phyloP scores from a whole-genome alignment of 2,329 filamentous ascomycete species.

The Xylariaceae sp. region DNA sequence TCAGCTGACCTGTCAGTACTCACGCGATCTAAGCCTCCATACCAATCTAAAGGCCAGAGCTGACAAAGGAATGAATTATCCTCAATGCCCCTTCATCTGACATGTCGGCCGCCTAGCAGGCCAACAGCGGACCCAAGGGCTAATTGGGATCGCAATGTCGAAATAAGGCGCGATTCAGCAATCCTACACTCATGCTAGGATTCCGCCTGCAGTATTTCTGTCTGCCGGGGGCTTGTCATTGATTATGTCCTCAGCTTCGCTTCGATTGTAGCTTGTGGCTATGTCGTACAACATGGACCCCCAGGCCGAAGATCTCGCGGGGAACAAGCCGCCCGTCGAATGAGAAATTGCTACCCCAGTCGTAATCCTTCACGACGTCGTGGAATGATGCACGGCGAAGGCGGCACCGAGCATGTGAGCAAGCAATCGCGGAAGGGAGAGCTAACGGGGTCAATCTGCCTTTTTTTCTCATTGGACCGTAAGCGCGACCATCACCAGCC shows the following conservation, averaged over 20 bases:
- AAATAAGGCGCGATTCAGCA: neutral
- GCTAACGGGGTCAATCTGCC: neutral
- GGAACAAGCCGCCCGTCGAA: neutral
- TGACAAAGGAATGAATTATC: too few species aligned
- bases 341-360: neutral
- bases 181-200: too few species aligned
- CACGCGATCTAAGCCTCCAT: too few species aligned
- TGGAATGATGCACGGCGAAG: neutral
- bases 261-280: slow-evolving; percentile 7
- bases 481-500: too few species aligned
- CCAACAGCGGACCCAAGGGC: neutral
- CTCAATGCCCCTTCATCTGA: neutral
- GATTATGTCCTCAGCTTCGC: neutral
- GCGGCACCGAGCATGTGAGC: neutral
- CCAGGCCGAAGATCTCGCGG: neutral
- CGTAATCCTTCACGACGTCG: neutral
- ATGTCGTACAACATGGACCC: slow-evolving; percentile 4
- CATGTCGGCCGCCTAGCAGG: neutral
- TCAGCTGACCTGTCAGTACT: too few species aligned
- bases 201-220: too few species aligned
- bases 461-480: neutral
- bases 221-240: neutral
- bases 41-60: too few species aligned
- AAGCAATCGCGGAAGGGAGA: too few species aligned
- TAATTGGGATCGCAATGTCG: neutral